phyloP scores from a whole-genome alignment of 2,329 filamentous ascomycete genomes.

The Fusarium tjaetaba region DNA sequence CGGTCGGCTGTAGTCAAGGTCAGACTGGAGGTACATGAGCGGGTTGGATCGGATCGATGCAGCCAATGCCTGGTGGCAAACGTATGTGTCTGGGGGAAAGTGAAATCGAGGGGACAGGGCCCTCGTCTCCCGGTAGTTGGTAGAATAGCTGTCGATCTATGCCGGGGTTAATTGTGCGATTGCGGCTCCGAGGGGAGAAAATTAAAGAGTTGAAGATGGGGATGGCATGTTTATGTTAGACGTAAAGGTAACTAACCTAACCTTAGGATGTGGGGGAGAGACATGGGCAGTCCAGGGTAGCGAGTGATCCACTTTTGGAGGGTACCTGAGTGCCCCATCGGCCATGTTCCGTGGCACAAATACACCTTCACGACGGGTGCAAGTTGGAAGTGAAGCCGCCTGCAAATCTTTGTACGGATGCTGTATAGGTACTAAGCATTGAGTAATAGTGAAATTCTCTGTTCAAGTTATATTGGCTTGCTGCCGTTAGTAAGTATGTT shows the following conservation, averaged over 20 bases:
- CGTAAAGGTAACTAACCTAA: not conserved
- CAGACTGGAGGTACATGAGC: not conserved
- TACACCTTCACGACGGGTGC: conserved; percentile 6
- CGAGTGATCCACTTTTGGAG: not conserved
- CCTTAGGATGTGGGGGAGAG: conserved; percentile 19
- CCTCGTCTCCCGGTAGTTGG: conserved; percentile 24
- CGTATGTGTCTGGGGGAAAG: conserved; percentile 7
- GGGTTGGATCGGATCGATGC: conserved; percentile 36
- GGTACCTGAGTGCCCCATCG: not conserved
- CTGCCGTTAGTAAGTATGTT: not conserved
- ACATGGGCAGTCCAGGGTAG: not conserved
- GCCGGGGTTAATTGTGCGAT: conserved; percentile 15
- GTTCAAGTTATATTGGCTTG: not conserved
- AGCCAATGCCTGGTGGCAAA: conserved; percentile 27
- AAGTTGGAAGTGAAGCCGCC: not conserved
- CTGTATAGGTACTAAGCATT: not conserved
- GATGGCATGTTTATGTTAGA: conserved; percentile 28
- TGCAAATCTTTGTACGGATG: not conserved
- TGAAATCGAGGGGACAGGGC: conserved; percentile 14
- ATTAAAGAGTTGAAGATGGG: conserved; percentile 22
- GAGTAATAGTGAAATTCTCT: not conserved
- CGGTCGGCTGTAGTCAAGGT: not conserved
- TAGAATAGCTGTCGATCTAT: not conserved
- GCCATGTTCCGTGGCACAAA: conserved; percentile 23
- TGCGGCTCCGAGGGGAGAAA: conserved; percentile 30